Conservation (phyloP, 352 stramenopile genomes). For the Globisporangium cystogenes region DNA sequence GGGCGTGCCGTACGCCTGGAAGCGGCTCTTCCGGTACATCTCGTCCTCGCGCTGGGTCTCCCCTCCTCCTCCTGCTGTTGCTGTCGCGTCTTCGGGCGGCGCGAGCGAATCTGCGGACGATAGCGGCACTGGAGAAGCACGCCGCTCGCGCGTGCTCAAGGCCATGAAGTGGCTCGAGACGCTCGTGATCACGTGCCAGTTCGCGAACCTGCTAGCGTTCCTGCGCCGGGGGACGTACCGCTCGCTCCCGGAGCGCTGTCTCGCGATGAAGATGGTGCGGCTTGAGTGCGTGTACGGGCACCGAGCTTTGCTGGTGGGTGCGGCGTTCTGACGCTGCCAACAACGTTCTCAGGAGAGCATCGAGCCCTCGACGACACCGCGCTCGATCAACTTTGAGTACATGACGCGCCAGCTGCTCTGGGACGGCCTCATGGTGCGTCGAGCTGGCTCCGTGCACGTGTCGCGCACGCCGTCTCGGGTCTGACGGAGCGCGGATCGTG, state of each 20-base stretch:
- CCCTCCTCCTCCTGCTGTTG: background rate
- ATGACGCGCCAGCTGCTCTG: conserved; percentile 84
- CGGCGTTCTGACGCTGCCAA: no score
- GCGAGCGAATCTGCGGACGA: background rate
- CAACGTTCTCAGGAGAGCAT: conserved; percentile 53
- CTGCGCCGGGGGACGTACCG: conserved; percentile 65
- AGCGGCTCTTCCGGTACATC: conserved; percentile 58
- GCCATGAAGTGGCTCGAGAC: conserved; percentile 75
- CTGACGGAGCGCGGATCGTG: background rate
- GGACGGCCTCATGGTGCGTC: conserved; percentile 69
- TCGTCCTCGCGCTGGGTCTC: conserved; percentile 40
- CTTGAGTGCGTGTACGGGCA: background rate
- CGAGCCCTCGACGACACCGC: conserved; percentile 35
- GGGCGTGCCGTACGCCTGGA: conserved; percentile 70
- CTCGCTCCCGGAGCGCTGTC: conserved; percentile 62
- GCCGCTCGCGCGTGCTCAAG: conserved; percentile 28
- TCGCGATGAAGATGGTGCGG: conserved; percentile 65
- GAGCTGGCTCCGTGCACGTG: background rate
- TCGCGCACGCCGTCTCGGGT: background rate
- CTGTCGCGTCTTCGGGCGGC: background rate
- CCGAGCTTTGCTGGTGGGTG: no score
- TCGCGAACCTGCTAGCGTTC: conserved; percentile 71
- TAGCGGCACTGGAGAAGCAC: conserved; percentile 9
- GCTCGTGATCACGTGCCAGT: conserved; percentile 53
- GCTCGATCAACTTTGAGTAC: conserved; percentile 84